phyloP scores from a whole-genome alignment of 164 flowering plant genomes.

The Cinnamomum chago region DNA sequence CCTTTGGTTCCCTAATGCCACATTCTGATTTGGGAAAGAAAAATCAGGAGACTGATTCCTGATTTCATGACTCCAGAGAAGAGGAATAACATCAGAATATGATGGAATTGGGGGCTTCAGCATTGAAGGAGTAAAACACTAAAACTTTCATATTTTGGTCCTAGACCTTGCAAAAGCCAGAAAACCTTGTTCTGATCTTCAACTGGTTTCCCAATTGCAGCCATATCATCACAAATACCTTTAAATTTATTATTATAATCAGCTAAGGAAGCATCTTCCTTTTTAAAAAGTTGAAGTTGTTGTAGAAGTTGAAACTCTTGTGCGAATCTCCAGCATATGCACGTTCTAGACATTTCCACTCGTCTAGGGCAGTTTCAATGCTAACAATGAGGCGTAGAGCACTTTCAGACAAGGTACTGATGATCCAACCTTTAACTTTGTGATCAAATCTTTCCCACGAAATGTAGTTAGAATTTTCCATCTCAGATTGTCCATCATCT shows the following conservation, averaged over 20 bases:
- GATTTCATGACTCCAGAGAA: not conserved
- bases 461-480: not conserved
- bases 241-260: not conserved
- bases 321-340: not conserved
- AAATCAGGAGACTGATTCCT: not conserved
- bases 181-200: not conserved
- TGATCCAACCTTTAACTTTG: not conserved
- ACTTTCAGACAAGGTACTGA: not conserved
- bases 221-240: not conserved
- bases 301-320: not conserved
- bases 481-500: not conserved
- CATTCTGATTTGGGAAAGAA: not conserved
- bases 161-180: not conserved
- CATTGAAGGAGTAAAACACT: not conserved
- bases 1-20: not conserved
- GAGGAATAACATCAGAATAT: not conserved
- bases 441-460: not conserved
- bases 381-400: not conserved
- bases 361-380: not conserved
- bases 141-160: not conserved
- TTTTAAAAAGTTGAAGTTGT: not conserved
- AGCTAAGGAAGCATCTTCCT: not conserved
- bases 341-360: not conserved
- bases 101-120: not conserved
- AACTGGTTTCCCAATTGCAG: not conserved